Evolutionary conservation across 139 green algal species (phyloP).

Genomic region (Chlamydomonas urium): DNA sequence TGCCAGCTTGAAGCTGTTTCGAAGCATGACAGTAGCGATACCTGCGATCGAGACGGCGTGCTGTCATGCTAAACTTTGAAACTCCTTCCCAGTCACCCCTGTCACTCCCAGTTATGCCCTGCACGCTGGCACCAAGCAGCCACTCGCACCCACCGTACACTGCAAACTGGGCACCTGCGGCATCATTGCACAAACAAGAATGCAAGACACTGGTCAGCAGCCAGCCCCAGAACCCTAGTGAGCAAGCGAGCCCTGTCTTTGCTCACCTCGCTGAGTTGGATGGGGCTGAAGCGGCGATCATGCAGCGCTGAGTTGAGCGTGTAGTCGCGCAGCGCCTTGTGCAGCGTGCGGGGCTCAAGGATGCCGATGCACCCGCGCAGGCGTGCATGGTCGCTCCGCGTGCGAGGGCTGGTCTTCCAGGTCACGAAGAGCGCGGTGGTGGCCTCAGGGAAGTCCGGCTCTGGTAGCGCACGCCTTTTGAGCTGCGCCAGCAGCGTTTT

Average conservation of each 20-base stretch:
- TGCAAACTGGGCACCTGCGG: constrained; percentile 47
- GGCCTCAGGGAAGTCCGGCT: constrained; percentile 35
- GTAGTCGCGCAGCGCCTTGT: constrained; percentile 61
- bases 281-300: constrained; percentile 60
- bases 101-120: too few relatives aligned
- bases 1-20: constrained; percentile 33
- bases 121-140: too few relatives aligned
- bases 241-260: neutral
- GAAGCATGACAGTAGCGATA: constrained; percentile 69
- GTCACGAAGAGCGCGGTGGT: constrained; percentile 70
- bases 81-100: too few relatives aligned
- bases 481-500: constrained; percentile 44
- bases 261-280: constrained; percentile 29
- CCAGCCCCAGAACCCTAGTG: neutral
- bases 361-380: constrained; percentile 80
- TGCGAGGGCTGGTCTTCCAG: constrained; percentile 56
- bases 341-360: constrained; percentile 54
- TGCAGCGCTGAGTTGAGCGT: constrained; percentile 62
- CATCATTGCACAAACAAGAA: too few relatives aligned
- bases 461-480: constrained; percentile 1
- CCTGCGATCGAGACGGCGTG: too few relatives aligned
- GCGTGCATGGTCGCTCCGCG: constrained; percentile 2
- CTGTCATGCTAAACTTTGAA: too few relatives aligned
- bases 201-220: neutral
- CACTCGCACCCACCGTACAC: too few relatives aligned